Evolutionary conservation across 2,329 filamentous ascomycete species (phyloP).

Genomic region (Leptosphaerulina australis): DNA sequence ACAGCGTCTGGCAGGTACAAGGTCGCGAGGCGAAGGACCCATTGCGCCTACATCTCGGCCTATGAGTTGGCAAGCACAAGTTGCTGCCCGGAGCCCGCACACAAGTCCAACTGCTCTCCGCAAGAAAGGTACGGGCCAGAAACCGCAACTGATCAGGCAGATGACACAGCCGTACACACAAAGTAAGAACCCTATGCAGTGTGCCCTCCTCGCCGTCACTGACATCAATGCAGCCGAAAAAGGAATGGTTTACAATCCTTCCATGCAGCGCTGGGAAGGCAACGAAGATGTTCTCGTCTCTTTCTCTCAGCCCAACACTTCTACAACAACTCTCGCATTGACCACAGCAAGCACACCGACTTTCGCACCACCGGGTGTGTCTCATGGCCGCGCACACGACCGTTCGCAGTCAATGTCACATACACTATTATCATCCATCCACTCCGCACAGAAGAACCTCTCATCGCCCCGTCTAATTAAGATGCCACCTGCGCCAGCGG

Average conservation of each 20-base stretch:
- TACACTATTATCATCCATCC: conserved; percentile 48
- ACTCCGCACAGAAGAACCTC: conserved; percentile 50
- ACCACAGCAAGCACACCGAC: conserved; percentile 50
- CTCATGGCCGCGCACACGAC: conserved; percentile 40
- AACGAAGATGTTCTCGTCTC: conserved; percentile 84
- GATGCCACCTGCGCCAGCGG: conserved; percentile 53
- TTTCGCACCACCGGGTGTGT: conserved; percentile 43
- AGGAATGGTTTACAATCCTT: conserved; percentile 94
- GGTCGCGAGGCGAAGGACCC: conserved; percentile 55
- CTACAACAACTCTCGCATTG: conserved; percentile 55
- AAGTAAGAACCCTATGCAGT: conserved; percentile 62
- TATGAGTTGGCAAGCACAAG: conserved; percentile 65
- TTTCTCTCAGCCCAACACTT: conserved; percentile 63
- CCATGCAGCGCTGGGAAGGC: conserved; percentile 89
- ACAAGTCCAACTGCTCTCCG: conserved; percentile 57
- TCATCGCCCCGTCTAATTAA: conserved; percentile 41
- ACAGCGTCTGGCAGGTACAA: conserved; percentile 58
- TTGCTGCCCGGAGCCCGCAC: conserved; percentile 58
- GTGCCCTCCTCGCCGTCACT: conserved; percentile 14
- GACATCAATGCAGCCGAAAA: conserved; percentile 69
- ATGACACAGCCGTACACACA: conserved; percentile 78
- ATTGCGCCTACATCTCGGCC: conserved; percentile 55
- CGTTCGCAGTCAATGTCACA: conserved; percentile 49
- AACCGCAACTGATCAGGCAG: conserved; percentile 89
- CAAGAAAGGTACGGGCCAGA: conserved; percentile 62